Conservation (phyloP, 2,329 filamentous ascomycete species). For the Diaporthe caulivora region DNA sequence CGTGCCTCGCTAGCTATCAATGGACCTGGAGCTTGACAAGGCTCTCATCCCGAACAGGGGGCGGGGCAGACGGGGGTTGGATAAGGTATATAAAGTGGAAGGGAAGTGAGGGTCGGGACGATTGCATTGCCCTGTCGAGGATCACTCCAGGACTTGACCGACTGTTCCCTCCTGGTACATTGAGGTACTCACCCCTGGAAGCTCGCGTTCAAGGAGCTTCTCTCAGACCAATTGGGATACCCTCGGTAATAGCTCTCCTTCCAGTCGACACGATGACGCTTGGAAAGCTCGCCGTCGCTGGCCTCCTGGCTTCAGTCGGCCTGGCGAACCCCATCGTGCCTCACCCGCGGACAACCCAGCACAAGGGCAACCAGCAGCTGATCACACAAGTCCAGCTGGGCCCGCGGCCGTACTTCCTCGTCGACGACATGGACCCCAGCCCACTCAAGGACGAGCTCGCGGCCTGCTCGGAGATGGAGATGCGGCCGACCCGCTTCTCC, state of each 20-base stretch:
- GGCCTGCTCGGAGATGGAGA: slow-evolving; percentile 67
- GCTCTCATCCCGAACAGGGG: background rate
- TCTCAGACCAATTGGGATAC: slow-evolving; percentile 5
- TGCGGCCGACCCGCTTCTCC: slow-evolving; percentile 66
- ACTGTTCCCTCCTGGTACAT: background rate
- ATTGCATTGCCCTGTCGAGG: background rate
- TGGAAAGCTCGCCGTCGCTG: background rate
- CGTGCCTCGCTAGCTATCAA: slow-evolving; percentile 29
- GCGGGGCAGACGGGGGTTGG: background rate
- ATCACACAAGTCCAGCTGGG: slow-evolving; percentile 69
- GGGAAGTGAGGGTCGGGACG: background rate
- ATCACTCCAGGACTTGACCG: background rate
- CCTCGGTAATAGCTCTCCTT: slow-evolving; percentile 4
- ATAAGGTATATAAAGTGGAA: background rate
- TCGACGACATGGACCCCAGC: slow-evolving; percentile 72
- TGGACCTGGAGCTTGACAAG: background rate
- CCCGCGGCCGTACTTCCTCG: slow-evolving; percentile 73
- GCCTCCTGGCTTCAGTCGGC: slow-evolving; percentile 12
- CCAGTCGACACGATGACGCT: slow-evolving; percentile 6
- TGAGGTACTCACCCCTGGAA: background rate
- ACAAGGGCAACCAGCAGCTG: slow-evolving; percentile 42
- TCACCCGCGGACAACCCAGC: background rate
- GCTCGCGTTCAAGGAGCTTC: background rate
- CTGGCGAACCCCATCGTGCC: slow-evolving; percentile 22
- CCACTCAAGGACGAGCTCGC: slow-evolving; percentile 70